These are phyloP conservation scores for Jamesozyma jinghongensis DNA, from an alignment of 805 yeast genomes.

Conservation along the genomic window DNA sequence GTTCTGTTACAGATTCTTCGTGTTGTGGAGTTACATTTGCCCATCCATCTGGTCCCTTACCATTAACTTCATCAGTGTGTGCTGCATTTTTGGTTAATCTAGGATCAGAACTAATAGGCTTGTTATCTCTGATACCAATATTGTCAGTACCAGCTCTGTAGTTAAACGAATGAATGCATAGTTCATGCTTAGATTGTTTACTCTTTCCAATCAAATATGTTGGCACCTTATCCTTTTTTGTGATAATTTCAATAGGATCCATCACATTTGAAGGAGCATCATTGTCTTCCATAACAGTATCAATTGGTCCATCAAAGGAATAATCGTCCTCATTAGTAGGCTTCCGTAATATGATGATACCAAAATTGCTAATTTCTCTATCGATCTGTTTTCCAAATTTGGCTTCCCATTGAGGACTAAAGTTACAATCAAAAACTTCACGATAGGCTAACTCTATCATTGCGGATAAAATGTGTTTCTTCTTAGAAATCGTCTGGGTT, in stretches of 20 bases:
- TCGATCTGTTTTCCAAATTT: slow-evolving; percentile 34
- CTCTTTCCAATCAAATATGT: background rate
- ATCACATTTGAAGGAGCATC: slow-evolving; percentile 11
- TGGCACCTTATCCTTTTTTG: background rate
- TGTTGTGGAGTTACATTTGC: slow-evolving; percentile 40
- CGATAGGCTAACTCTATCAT: slow-evolving; percentile 70
- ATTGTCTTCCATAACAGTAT: slow-evolving; percentile 12
- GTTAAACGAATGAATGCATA: slow-evolving; percentile 52
- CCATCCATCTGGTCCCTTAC: slow-evolving; percentile 63
- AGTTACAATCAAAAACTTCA: slow-evolving; percentile 42
- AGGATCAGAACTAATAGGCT: slow-evolving; percentile 71
- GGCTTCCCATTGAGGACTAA: slow-evolving; percentile 37
- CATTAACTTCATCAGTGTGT: slow-evolving; percentile 68
- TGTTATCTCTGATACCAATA: slow-evolving; percentile 73
- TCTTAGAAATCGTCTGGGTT: slow-evolving; percentile 1
- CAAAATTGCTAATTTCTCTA: slow-evolving; percentile 2
- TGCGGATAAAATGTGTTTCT: slow-evolving; percentile 39
- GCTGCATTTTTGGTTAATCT: slow-evolving; percentile 59
- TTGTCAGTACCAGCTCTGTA: slow-evolving; percentile 85
- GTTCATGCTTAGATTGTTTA: background rate
- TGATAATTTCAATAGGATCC: background rate
- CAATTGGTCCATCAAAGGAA: background rate
- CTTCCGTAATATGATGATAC: slow-evolving; percentile 2
- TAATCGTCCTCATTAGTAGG: background rate
- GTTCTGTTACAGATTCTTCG: slow-evolving; percentile 44